phyloP scores from a whole-genome alignment of 2,329 filamentous ascomycete genomes.

The Triangularia setosa region DNA sequence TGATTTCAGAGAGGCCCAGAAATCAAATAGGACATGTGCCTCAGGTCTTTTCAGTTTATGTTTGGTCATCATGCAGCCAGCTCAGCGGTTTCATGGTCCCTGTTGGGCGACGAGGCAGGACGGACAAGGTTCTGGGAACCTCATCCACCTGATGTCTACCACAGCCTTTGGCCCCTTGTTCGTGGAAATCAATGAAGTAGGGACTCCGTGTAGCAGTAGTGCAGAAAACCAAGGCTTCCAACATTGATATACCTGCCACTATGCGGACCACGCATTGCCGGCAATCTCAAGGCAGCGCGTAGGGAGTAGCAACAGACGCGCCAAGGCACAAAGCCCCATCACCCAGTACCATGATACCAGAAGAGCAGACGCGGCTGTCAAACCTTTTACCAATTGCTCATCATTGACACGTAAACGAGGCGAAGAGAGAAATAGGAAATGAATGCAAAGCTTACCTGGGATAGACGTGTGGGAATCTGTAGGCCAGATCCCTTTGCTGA shows the following conservation, averaged over 20 bases:
- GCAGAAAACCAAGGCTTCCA: constrained; percentile 1
- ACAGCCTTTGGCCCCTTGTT: constrained; percentile 49
- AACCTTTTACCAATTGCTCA: constrained; percentile 48
- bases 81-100: constrained; percentile 46
- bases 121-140: constrained; percentile 15
- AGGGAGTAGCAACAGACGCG: constrained; percentile 19
- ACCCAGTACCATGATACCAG: constrained; percentile 35
- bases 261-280: constrained; percentile 17
- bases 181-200: constrained; percentile 39
- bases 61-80: constrained; percentile 47
- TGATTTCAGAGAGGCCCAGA: constrained; percentile 9
- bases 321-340: constrained; percentile 24
- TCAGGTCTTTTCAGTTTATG: constrained; percentile 77
- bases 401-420: constrained; percentile 35
- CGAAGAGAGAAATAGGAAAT: constrained; percentile 6
- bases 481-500: background rate
- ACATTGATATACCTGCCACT: constrained; percentile 23
- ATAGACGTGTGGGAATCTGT: background rate
- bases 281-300: constrained; percentile 17
- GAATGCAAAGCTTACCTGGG: constrained; percentile 14
- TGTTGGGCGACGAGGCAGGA: constrained; percentile 7
- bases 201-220: constrained; percentile 51
- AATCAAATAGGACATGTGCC: constrained; percentile 31
- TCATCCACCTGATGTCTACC: constrained; percentile 22
- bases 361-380: constrained; percentile 35